Evolutionary conservation across 306 rosid genomes (phyloP).

Genomic region (Dryas alaskensis): DNA sequence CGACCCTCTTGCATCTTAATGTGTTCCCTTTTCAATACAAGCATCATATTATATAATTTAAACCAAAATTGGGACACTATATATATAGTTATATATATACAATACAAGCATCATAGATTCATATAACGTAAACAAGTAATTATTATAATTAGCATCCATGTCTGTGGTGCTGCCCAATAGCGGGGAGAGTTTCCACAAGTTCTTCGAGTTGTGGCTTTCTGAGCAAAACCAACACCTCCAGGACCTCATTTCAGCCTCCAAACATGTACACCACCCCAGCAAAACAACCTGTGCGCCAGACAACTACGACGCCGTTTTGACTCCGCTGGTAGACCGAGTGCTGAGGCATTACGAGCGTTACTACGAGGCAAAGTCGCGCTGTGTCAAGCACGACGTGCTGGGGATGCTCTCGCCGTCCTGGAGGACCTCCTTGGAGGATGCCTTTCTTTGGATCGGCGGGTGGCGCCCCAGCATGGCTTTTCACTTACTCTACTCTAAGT

Average conservation of each 20-base stretch:
- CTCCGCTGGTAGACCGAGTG: constrained; percentile 30
- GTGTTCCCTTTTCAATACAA: too few relatives aligned
- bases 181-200: constrained; percentile 33
- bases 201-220: constrained; percentile 46
- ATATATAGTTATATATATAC: too few relatives aligned
- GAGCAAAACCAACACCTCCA: constrained; percentile 45
- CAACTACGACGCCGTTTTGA: not conserved
- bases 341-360: constrained; percentile 44
- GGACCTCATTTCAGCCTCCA: constrained; percentile 26
- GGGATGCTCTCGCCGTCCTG: constrained; percentile 47
- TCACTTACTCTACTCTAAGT: constrained; percentile 58
- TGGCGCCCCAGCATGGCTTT: constrained; percentile 71
- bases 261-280: not conserved
- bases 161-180: too few relatives aligned
- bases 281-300: not conserved
- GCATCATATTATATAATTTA: too few relatives aligned
- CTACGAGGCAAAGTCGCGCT: constrained; percentile 39
- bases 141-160: too few relatives aligned
- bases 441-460: constrained; percentile 74
- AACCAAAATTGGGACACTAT: too few relatives aligned
- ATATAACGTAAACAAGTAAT: too few relatives aligned
- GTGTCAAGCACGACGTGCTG: constrained; percentile 35
- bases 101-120: too few relatives aligned
- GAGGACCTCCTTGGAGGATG: constrained; percentile 50
- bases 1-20: too few relatives aligned